Base-by-base conservation (phyloP, 257 asterid genomes). In the Solanum clarkiae region DNA sequence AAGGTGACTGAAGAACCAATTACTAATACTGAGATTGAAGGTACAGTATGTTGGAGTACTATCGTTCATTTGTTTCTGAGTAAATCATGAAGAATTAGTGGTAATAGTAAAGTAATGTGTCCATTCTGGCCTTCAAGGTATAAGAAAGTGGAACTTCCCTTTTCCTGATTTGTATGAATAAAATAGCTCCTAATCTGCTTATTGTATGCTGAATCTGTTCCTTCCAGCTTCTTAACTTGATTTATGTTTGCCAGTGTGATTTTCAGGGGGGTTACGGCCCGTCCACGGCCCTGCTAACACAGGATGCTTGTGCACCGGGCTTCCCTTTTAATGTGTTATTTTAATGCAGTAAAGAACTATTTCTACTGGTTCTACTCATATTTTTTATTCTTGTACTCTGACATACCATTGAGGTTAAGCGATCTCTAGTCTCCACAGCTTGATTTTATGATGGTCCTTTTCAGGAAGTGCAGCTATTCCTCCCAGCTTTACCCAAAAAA, bases 391-490 rank as follows among this genome's bases (percentile, higher is more conserved):
- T 77, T 77, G 82, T 77, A 51, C 42, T 10, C 47, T 77, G 63
- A 77, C 49, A 51, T 77, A 29, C 45, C 59, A 26, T 77, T 51
- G 17, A 16, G 65, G 16, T 51, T 29, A 77, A 77, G 63, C 1
- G 13, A 24, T 51, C 49, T 49, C 45, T 75, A 49, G 62, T 24
- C 62, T 24, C 57, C 18, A 24, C 45, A 75, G 45, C 45, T 75
- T 77, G 26, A 40, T 29, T n/a, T 16, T 59, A 32, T 49, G 9
- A 69, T 85, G 55, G 8, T 85, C 51, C 44, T 55, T 82, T 81
- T 6, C 24, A 83, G 84, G 56, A 79, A 45, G 83, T 86, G 89
- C 84, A 86, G 91, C 85, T 74, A 77, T 84, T 56, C 86, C 85
- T 69, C 32, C 84, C 44, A 83, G 49, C 83, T 83, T 77, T 71